These are phyloP conservation scores for Plantago coronopus DNA, from an alignment of 305 asterid species.

Conservation along the genomic window DNA sequence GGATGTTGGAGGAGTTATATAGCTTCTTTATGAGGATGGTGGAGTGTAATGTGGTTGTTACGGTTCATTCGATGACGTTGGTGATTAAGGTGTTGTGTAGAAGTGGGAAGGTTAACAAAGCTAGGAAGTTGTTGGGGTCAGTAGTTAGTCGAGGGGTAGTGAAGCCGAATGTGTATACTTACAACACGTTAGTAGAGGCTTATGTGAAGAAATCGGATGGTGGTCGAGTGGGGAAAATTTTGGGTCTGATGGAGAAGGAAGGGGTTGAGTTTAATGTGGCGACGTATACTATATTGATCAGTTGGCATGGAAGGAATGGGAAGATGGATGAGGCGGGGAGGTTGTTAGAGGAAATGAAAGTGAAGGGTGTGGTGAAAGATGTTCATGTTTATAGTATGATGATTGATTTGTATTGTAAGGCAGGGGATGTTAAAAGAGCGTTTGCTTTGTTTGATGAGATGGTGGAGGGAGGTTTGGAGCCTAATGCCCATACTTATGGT, in stretches of 20 bases:
- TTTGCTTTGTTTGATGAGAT: constrained; percentile 58
- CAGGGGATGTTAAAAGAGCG: constrained; percentile 46
- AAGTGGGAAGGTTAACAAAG: constrained; percentile 43
- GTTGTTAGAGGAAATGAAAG: constrained; percentile 56
- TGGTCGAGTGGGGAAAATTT: constrained; percentile 38
- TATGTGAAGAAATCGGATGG: constrained; percentile 43
- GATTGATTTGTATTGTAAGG: constrained; percentile 47
- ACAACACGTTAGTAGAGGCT: constrained; percentile 56
- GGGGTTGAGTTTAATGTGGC: constrained; percentile 55
- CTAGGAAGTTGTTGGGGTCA: constrained; percentile 43
- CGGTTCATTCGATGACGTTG: constrained; percentile 66
- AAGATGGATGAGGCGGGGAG: constrained; percentile 45
- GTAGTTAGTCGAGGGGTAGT: constrained; percentile 41
- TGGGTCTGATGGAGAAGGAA: constrained; percentile 51
- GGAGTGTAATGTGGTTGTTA: constrained; percentile 47
- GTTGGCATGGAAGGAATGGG: constrained; percentile 31
- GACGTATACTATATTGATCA: constrained; percentile 56
- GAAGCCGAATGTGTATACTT: constrained; percentile 56
- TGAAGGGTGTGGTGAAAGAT: constrained; percentile 50
- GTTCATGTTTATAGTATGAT: constrained; percentile 50
- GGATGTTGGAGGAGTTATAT: constrained; percentile 35
- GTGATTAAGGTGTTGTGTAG: constrained; percentile 57
- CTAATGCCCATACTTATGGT: constrained; percentile 61
- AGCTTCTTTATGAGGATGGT: constrained; percentile 57
- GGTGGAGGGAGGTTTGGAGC: constrained; percentile 51